Evolutionary conservation across 2,329 filamentous ascomycete species (phyloP).

Genomic region (Fusarium albosuccineum): DNA sequence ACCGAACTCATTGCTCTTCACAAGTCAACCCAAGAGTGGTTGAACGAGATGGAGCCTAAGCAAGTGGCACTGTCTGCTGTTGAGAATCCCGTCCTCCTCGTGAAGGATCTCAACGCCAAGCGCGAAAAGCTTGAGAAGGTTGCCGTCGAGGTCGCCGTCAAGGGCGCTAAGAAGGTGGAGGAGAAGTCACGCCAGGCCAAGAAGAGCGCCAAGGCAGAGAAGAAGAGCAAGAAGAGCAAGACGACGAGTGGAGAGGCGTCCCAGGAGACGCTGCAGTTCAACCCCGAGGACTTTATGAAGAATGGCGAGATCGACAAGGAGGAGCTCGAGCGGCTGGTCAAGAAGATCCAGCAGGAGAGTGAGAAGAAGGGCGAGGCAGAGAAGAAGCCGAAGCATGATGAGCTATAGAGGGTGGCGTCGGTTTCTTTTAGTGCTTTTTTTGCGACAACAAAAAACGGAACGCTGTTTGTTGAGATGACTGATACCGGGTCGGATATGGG

Average conservation of each 20-base stretch:
- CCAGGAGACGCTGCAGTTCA: slow-evolving; percentile 58
- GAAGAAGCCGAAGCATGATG: slow-evolving; percentile 50
- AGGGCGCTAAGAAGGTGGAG: slow-evolving; percentile 71
- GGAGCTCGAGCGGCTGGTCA: slow-evolving; percentile 46
- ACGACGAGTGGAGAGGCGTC: slow-evolving; percentile 51
- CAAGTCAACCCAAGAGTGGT: slow-evolving; percentile 76
- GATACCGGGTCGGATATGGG: slow-evolving; percentile 37
- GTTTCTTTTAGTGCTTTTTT: slow-evolving; percentile 28
- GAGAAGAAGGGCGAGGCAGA: slow-evolving; percentile 39
- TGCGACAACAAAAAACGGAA: slow-evolving; percentile 25
- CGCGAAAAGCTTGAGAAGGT: slow-evolving; percentile 78
- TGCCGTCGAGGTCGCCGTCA: slow-evolving; percentile 77
- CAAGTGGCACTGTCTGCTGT: slow-evolving; percentile 78
- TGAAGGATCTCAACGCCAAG: slow-evolving; percentile 78
- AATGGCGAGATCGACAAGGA: slow-evolving; percentile 49
- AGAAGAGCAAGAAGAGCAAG: slow-evolving; percentile 58
- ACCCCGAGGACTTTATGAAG: slow-evolving; percentile 61
- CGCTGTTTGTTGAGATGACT: slow-evolving; percentile 30
- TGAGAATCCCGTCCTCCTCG: slow-evolving; percentile 80
- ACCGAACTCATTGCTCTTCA: slow-evolving; percentile 72
- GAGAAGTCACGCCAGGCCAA: slow-evolving; percentile 61
- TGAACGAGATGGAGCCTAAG: slow-evolving; percentile 76
- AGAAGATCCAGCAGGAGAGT: slow-evolving; percentile 42
- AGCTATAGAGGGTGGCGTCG: slow-evolving; percentile 49
- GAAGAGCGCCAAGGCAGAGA: slow-evolving; percentile 55